Evolutionary conservation across 768 basidiomycete genomes (phyloP), one percentile per base, ranked within the genome.

Genomic region (Suillus spraguei): DNA sequence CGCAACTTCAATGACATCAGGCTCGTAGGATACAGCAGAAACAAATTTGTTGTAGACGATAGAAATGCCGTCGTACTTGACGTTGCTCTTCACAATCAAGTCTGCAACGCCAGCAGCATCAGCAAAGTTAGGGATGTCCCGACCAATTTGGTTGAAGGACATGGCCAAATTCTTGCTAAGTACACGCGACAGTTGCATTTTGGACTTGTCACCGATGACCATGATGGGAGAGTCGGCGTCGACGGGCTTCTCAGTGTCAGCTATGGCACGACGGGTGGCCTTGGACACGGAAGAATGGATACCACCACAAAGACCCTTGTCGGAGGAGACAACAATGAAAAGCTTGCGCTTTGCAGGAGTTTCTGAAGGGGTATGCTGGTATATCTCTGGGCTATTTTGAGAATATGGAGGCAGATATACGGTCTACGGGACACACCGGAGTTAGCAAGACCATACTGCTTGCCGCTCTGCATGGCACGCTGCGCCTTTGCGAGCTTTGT

Each of bases 261-360:
- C 78, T 62, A 96, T 72, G 36, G 85, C 90, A 63, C 85, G 86
- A 69, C 93, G 92, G 59, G 94, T 92, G 62, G 88, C 87, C 80
- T 98, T 97, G 69, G 91, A 85, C 74, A 99, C 93, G 60, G 94
- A 95, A 47, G 97, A 99, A 83, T 99, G 97, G 72, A 99, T 97
- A 85, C 97, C 97, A 80, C 97, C 97, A 74, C 97, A 99, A 63
- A 99, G 93, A 80, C 97, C 97, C 81, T 96, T 95, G 88, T 99
- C 97, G 61, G 97, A 98, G 53, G 97, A 97, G 72, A 97, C 79
- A 75, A 96, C 94, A 68, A 99, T 76, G 82, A 97, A 95, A 68
- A 99, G 94, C 74, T 91, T 92, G 75, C 85, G 87, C 72, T 88
- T 83, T 52, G 86, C 81, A 24, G 87, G 81, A 47, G 85, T 81